Percentiles rank a stretch among this genome's conserved stretches.
phyloP scores from a whole-genome alignment of 2,329 filamentous ascomycete genomes.

The Arthroderma sp. region DNA sequence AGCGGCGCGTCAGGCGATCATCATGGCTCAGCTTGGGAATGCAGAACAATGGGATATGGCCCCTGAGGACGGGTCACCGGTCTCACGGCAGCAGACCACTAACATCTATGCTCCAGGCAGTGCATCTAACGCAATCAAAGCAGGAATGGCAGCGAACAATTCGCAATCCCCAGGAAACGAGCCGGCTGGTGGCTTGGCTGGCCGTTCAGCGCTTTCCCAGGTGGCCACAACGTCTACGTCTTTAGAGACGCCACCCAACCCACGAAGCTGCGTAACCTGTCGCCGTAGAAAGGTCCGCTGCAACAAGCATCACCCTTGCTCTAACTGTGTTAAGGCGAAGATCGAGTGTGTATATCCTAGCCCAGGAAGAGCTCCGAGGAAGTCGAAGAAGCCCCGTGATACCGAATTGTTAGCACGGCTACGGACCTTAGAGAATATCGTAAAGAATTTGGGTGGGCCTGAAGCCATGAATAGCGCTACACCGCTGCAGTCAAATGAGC shows the following conservation, averaged over 20 bases:
- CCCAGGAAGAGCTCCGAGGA: conserved; percentile 49
- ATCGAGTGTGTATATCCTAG: conserved; percentile 53
- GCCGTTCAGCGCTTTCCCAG: not conserved
- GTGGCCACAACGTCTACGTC: not conserved
- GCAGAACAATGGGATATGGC: not conserved
- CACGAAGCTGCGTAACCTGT: conserved; percentile 37
- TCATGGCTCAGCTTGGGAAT: not conserved
- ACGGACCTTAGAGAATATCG: conserved; percentile 48
- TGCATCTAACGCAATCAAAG: not conserved
- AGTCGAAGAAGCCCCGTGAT: conserved; percentile 46
- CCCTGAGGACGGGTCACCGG: not conserved
- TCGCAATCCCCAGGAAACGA: not conserved
- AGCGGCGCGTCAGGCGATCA: not conserved
- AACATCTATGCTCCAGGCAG: not conserved
- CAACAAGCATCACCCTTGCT: conserved; percentile 38
- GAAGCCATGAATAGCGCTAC: conserved; percentile 33
- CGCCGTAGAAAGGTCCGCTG: conserved; percentile 39
- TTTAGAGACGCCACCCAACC: conserved; percentile 19
- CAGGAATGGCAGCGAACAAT: not conserved
- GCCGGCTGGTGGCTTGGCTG: not conserved
- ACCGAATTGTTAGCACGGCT: conserved; percentile 48
- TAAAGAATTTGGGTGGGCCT: conserved; percentile 38
- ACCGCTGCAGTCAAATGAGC: conserved; percentile 21
- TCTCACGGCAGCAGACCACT: not conserved
- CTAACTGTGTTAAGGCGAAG: conserved; percentile 37